phyloP scores from a whole-genome alignment of 2,329 filamentous ascomycete genomes.

The Fusarium cyanostomum region DNA sequence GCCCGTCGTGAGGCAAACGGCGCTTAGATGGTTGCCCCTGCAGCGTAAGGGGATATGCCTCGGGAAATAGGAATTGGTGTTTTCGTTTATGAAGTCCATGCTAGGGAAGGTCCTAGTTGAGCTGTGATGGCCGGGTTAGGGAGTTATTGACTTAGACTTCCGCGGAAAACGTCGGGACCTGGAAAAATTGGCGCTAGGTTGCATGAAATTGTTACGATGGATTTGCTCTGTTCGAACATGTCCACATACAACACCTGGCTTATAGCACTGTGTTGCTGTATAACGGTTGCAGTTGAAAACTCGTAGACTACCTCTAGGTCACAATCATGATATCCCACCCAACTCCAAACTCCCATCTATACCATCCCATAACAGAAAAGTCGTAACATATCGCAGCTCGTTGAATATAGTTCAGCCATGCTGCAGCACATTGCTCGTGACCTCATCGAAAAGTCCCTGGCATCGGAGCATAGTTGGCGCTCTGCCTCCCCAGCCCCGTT shows the following conservation, averaged over 20 bases:
- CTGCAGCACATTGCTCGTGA: neutral
- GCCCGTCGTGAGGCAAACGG: constrained; percentile 69
- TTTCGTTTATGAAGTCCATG: constrained; percentile 16
- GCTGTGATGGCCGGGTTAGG: constrained; percentile 17
- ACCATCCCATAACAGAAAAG: neutral
- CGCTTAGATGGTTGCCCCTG: constrained; percentile 42
- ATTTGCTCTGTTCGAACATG: constrained; percentile 25
- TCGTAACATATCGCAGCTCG: neutral
- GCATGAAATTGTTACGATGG: constrained; percentile 40
- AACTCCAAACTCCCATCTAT: constrained; percentile 22
- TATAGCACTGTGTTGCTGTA: neutral
- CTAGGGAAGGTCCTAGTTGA: constrained; percentile 8
- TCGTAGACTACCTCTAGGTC: constrained; percentile 9
- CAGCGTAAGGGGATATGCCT: constrained; percentile 24
- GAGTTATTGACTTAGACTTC: constrained; percentile 40
- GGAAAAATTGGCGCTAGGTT: constrained; percentile 42
- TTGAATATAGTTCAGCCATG: neutral
- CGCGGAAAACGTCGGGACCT: constrained; percentile 28
- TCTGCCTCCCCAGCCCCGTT: constrained; percentile 43
- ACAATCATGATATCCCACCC: constrained; percentile 13
- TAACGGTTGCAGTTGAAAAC: constrained; percentile 4
- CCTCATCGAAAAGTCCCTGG: constrained; percentile 35
- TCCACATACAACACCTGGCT: constrained; percentile 9
- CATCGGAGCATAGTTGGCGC: constrained; percentile 46
- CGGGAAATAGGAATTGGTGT: constrained; percentile 6